These are phyloP conservation scores for Saccharomycopsis hybrid DNA, from an alignment of 1,139 yeast species.

Conservation along the genomic window DNA sequence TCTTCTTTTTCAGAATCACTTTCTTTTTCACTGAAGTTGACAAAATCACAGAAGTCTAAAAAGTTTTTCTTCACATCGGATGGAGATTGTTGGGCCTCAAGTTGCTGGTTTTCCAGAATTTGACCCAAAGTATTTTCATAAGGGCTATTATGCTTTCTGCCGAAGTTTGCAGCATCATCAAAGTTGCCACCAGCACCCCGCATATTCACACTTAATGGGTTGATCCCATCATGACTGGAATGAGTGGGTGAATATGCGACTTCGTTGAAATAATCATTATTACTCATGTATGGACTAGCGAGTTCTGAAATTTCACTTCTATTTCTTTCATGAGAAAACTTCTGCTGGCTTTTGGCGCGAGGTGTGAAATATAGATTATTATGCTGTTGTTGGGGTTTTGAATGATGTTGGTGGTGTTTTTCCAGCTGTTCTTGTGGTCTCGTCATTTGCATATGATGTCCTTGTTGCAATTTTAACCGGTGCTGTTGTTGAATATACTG, in stretches of 20 bases:
- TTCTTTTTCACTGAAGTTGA: conserved; percentile 1
- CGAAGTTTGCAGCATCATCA: background rate
- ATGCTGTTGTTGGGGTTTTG: background rate
- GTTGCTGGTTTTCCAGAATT: background rate
- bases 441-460: background rate
- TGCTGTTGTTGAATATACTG: background rate
- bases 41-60: conserved; percentile 12
- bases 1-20: background rate
- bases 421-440: too few species aligned
- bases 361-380: conserved; percentile 7
- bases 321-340: conserved; percentile 16
- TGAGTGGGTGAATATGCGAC: background rate
- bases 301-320: conserved; percentile 19
- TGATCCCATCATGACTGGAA: background rate
- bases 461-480: background rate
- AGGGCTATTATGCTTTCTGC: background rate
- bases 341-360: background rate
- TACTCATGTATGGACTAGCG: conserved; percentile 17
- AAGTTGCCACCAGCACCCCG: conserved; percentile 1
- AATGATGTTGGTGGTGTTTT: background rate
- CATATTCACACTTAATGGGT: background rate
- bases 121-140: background rate
- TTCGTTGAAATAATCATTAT: conserved; percentile 4
- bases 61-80: conserved; percentile 1
- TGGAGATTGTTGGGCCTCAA: too few species aligned